Evolutionary conservation across 2,329 filamentous ascomycete species (phyloP).

Genomic region (Ophiocordyceps camponoti-floridani): DNA sequence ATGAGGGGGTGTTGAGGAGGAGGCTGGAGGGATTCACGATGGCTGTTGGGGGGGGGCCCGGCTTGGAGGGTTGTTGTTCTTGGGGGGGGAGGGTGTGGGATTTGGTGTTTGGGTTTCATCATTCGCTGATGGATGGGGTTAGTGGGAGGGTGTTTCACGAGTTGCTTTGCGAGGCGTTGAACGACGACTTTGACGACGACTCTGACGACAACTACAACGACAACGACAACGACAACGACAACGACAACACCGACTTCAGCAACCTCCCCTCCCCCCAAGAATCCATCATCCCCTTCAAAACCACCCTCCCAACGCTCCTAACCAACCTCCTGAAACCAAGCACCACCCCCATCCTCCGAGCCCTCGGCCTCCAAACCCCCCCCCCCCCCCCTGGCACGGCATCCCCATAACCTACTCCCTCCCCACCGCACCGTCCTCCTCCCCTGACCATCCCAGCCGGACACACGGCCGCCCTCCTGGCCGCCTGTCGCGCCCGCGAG

Average conservation of each 20-base stretch:
- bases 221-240: background rate
- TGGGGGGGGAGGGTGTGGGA: slow-evolving; percentile 6
- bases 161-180: slow-evolving; percentile 24
- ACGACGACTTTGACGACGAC: slow-evolving; percentile 3
- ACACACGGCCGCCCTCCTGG: slow-evolving; percentile 11
- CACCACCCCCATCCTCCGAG: slow-evolving; percentile 20
- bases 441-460: slow-evolving; percentile 15
- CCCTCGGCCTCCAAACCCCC: background rate
- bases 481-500: slow-evolving; percentile 19
- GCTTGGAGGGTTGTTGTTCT: slow-evolving; percentile 28
- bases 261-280: slow-evolving; percentile 22
- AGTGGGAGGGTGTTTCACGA: slow-evolving; percentile 30
- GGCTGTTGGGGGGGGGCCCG: slow-evolving; percentile 20
- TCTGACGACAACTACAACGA: background rate
- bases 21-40: slow-evolving; percentile 21
- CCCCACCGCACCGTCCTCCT: slow-evolving; percentile 18
- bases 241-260: slow-evolving; percentile 11
- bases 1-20: slow-evolving; percentile 13
- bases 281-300: slow-evolving; percentile 18
- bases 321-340: slow-evolving; percentile 20
- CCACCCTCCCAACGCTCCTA: slow-evolving; percentile 22
- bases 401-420: slow-evolving; percentile 14
- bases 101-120: slow-evolving; percentile 31
- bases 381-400: slow-evolving; percentile 20
- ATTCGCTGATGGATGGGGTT: slow-evolving; percentile 32